Base-by-base conservation (phyloP, 345 rosid species). In the Isatis tinctoria region DNA sequence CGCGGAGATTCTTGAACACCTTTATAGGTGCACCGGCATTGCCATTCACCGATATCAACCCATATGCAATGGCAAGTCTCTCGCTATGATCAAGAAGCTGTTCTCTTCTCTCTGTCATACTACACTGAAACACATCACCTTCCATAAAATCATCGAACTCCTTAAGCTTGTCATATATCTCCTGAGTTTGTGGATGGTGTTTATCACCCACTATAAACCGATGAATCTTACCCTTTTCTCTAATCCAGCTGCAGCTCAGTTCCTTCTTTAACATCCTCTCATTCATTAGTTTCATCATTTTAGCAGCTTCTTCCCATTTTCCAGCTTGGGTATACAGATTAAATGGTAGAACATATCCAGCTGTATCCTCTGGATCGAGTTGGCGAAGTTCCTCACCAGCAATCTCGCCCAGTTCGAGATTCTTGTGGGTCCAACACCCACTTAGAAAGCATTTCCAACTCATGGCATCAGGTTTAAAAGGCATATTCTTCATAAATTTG, bases 381-480 rank as follows among this genome's bases (percentile, higher is more conserved):
- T 64, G 69, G 54, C 81, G 78, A 72, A 91, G 87, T 70, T 85
- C 82, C 72, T 81, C 82, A 16, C 93, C 87, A 32, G 86, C 96
- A 10, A 85, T 56, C 77, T 84, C 45, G 20, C 97, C 97, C 10
- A 91, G 79, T 60, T 85, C 85, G 27, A 86, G 85, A 83, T 89
- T 84, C 70, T 75, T 76, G 57, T 82, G 85, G 20, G 82, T 85
- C 90, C 90, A 89, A 75, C 97, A 91, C 45, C 95, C 95, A 41
- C 92, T 81, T 54, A 89, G 77, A 51, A 88, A 78, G 71, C 92
- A 86, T 81, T 85, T 91, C 92, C 95, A 88, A 67, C 92, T 88
- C 87, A 79, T 83, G 56, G 86, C 85, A 77, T 87, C 83, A 12
- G 94, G 85, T 14, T 81, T 69, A 56, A 84, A 87, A 43, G 87